A percentile compares a stretch with the other conserved stretches of the same genome.
Conservation (phyloP, 2,329 filamentous ascomycete genomes). For the Parastagonospora avenae region DNA sequence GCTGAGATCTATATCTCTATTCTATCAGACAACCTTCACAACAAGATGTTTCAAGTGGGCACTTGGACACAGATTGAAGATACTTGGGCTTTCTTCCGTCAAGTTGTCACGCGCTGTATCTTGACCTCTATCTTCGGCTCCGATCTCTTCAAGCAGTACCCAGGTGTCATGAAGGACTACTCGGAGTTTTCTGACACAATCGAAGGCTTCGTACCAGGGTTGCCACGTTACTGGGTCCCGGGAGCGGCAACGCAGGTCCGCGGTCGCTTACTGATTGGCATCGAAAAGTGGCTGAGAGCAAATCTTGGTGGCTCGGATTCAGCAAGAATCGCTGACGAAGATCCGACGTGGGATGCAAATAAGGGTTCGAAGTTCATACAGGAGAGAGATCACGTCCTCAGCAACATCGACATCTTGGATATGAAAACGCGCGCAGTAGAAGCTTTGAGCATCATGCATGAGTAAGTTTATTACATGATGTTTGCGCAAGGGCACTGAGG, state of each 20-base stretch:
- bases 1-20: constrained; percentile 25
- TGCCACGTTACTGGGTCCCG: constrained; percentile 21
- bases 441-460: constrained; percentile 27
- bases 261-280: constrained; percentile 22
- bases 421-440: constrained; percentile 22
- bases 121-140: constrained; percentile 32
- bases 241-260: constrained; percentile 19
- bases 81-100: constrained; percentile 36
- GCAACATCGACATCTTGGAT: constrained; percentile 13
- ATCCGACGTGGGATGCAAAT: constrained; percentile 22
- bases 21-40: constrained; percentile 29
- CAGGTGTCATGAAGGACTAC: constrained; percentile 31
- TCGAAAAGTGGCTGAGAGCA: constrained; percentile 29
- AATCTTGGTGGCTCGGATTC: constrained; percentile 22
- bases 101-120: constrained; percentile 31
- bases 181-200: constrained; percentile 28
- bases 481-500: background rate
- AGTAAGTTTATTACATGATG: constrained; percentile 17
- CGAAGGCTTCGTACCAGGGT: constrained; percentile 20
- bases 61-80: constrained; percentile 40
- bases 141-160: constrained; percentile 30
- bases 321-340: constrained; percentile 12
- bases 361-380: constrained; percentile 31
- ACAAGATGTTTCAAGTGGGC: constrained; percentile 36
- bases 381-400: constrained; percentile 16